Conservation (phyloP, 495 filamentous ascomycete species). For the Xylaria longipes region DNA sequence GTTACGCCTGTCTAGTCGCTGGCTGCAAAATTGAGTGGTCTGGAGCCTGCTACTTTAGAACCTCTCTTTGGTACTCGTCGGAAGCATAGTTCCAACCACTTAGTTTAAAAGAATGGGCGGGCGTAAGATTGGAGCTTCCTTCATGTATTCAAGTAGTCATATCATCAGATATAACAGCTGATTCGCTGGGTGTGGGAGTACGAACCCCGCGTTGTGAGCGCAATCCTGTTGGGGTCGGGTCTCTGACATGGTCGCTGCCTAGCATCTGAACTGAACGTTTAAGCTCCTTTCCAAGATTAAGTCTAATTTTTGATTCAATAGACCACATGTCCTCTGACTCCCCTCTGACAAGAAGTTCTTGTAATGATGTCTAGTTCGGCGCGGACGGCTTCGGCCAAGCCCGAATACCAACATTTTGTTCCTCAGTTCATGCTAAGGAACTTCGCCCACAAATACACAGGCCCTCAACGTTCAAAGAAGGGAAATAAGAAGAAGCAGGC, state of each 20-base stretch:
- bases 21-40: neutral
- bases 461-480: conserved; percentile 11
- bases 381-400: neutral
- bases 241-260: neutral
- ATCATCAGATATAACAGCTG: neutral
- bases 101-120: neutral
- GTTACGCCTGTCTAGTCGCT: neutral
- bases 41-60: neutral
- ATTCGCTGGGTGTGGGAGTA: neutral
- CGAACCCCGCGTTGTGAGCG: conserved; percentile 4
- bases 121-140: neutral
- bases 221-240: neutral
- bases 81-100: neutral
- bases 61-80: neutral
- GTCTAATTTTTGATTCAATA: neutral
- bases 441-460: conserved; percentile 43
- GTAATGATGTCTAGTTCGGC: neutral
- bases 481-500: conserved; percentile 30
- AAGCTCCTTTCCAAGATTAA: neutral
- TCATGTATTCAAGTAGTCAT: neutral
- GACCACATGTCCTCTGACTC: neutral
- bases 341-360: neutral
- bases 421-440: conserved; percentile 56
- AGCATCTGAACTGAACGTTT: neutral
- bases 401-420: conserved; percentile 56